Conservation (phyloP, 2,329 filamentous ascomycete genomes). For the Gliomastix tumulicola region DNA sequence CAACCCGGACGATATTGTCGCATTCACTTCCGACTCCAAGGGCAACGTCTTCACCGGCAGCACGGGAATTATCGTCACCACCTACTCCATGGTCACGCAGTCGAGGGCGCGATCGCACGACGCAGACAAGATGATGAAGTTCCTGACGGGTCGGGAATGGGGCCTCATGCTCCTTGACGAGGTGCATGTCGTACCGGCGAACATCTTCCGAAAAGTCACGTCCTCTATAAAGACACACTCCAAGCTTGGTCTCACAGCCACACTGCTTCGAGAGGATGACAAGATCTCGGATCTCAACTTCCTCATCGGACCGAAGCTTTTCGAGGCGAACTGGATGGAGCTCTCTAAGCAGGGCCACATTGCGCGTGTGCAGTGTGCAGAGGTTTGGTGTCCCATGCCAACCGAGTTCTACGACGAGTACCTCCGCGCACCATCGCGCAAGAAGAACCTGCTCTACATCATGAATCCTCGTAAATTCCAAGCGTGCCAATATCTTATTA, state of each 20-base stretch:
- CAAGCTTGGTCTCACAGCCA: conserved; percentile 91
- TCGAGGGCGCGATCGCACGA: conserved; percentile 83
- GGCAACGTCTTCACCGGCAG: conserved; percentile 70
- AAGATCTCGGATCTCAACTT: conserved; percentile 98
- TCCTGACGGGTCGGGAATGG: conserved; percentile 85
- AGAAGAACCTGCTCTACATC: conserved; percentile 62
- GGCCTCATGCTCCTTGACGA: conserved; percentile 95
- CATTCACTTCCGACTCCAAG: conserved; percentile 94
- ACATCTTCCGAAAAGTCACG: conserved; percentile 93
- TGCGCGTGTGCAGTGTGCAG: conserved; percentile 92
- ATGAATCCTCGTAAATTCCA: conserved; percentile 98
- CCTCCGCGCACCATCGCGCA: conserved; percentile 55
- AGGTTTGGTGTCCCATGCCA: conserved; percentile 99
- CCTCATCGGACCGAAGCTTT: conserved; percentile 92
- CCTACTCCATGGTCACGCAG: conserved; percentile 98
- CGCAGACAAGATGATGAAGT: conserved; percentile 96
- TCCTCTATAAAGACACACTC: conserved; percentile 90
- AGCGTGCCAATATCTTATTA: conserved; percentile 86
- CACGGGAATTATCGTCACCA: conserved; percentile 94
- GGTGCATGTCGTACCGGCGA: conserved; percentile 94
- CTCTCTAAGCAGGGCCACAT: conserved; percentile 95
- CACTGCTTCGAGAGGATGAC: conserved; percentile 90
- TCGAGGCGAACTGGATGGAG: conserved; percentile 99
- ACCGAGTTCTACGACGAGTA: conserved; percentile 98
- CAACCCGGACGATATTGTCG: conserved; percentile 83